phyloP scores from a whole-genome alignment of 371 early-diverging fungal genomes.

The Mortierella sp. region DNA sequence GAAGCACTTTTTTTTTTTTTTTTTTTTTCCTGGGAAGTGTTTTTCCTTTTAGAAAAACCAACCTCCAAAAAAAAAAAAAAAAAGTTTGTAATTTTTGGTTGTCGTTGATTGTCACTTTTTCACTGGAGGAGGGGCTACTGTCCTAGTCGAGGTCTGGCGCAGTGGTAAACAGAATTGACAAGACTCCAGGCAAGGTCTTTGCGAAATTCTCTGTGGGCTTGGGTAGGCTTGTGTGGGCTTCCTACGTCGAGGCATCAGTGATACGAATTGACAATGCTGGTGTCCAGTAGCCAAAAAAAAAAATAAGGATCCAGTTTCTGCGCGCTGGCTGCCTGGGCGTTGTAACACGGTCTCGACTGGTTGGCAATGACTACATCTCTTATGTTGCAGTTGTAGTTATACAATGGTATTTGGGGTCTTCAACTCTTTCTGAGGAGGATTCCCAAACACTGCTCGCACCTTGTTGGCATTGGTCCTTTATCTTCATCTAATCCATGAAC shows the following conservation, averaged over 20 bases:
- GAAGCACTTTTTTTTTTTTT: too few relatives aligned
- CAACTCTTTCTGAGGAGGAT: background rate
- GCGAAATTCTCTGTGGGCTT: conserved; percentile 17
- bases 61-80: too few relatives aligned
- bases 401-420: conserved; percentile 25
- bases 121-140: too few relatives aligned
- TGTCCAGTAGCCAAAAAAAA: conserved; percentile 42
- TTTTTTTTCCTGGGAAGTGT: too few relatives aligned
- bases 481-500: conserved; percentile 12
- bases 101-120: too few relatives aligned
- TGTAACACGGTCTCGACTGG: conserved; percentile 19
- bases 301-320: conserved; percentile 22
- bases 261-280: conserved; percentile 34
- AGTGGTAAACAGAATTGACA: background rate
- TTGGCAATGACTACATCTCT: conserved; percentile 31
- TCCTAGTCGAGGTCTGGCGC: too few relatives aligned
- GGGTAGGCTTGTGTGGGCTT: too few relatives aligned
- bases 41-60: too few relatives aligned
- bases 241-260: background rate
- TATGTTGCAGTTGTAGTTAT: conserved; percentile 34
- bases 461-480: conserved; percentile 10
- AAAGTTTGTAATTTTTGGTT: too few relatives aligned
- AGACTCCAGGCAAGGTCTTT: conserved; percentile 4
- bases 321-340: conserved; percentile 8
- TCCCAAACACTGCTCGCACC: conserved; percentile 8